Conservation (phyloP, 805 yeast genomes). For the Starmerella floris region DNA sequence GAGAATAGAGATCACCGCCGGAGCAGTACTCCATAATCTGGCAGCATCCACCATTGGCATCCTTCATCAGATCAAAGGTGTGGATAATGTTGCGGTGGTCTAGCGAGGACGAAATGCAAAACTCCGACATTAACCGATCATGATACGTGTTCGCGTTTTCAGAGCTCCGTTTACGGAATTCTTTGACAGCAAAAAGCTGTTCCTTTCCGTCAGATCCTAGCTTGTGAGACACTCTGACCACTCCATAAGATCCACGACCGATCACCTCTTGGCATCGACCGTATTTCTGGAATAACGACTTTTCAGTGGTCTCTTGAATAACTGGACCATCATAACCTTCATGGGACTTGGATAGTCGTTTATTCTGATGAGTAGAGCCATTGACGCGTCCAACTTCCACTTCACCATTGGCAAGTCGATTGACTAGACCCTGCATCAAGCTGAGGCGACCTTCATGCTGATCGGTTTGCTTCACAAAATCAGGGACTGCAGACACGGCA, state of each 20-base stretch:
- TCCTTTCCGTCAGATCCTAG: slow-evolving; percentile 31
- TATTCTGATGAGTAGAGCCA: slow-evolving; percentile 14
- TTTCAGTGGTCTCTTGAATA: slow-evolving; percentile 24
- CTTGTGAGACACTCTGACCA: slow-evolving; percentile 74
- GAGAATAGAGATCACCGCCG: slow-evolving; percentile 63
- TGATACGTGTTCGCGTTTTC: slow-evolving; percentile 47
- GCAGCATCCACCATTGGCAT: slow-evolving; percentile 55
- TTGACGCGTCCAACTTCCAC: slow-evolving; percentile 26
- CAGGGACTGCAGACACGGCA: slow-evolving; percentile 24
- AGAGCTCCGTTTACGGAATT: slow-evolving; percentile 47
- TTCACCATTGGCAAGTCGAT: slow-evolving; percentile 27
- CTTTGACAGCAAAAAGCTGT: slow-evolving; percentile 59
- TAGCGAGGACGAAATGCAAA: slow-evolving; percentile 69
- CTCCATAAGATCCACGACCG: slow-evolving; percentile 90
- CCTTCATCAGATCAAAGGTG: slow-evolving; percentile 67
- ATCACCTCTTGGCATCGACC: slow-evolving; percentile 91
- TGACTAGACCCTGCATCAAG: slow-evolving; percentile 27
- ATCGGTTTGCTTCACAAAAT: slow-evolving; percentile 17
- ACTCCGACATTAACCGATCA: slow-evolving; percentile 75
- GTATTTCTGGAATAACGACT: slow-evolving; percentile 69
- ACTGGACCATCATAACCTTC: slow-evolving; percentile 1
- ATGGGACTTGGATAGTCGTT: slow-evolving; percentile 2
- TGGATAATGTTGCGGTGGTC: slow-evolving; percentile 65
- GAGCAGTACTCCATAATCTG: slow-evolving; percentile 96
- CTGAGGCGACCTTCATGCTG: slow-evolving; percentile 20